A percentile compares a stretch with the other conserved stretches of the same genome.
Conservation (phyloP, 2,329 filamentous ascomycete species). For the Aspergillus intermedius region DNA sequence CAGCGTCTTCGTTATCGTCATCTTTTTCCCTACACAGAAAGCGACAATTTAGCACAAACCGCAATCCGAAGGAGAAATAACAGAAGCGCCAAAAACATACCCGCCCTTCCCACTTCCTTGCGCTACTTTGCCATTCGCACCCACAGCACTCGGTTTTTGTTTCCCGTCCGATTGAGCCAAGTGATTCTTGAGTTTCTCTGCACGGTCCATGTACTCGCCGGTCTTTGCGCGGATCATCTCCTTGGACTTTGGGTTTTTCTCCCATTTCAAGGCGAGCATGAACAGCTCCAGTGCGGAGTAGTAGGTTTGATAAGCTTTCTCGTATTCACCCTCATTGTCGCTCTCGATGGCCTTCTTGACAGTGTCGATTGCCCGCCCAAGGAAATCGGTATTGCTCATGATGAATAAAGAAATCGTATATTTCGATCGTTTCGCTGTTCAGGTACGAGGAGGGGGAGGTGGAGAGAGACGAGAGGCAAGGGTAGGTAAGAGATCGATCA, state of each 20-base stretch:
- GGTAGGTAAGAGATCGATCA: constrained; percentile 4
- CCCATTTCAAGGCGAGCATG: constrained; percentile 98
- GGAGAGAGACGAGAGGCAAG: constrained; percentile 13
- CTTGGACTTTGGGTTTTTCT: constrained; percentile 96
- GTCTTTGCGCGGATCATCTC: constrained; percentile 96
- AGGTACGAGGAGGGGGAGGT: constrained; percentile 1
- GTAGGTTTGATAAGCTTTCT: constrained; percentile 93
- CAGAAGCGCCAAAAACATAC: constrained; percentile 27
- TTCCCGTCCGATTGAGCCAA: constrained; percentile 57
- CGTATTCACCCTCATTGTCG: constrained; percentile 92
- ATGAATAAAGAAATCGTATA: constrained; percentile 23
- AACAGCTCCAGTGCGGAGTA: constrained; percentile 94
- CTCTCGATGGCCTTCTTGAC: constrained; percentile 97
- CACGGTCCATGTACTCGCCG: constrained; percentile 95
- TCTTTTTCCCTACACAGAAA: constrained; percentile 41
- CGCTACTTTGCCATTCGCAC: constrained; percentile 46
- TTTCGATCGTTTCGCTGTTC: constrained; percentile 6
- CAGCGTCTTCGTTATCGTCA: constrained; percentile 72
- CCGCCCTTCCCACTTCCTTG: constrained; percentile 51
- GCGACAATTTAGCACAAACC: constrained; percentile 2
- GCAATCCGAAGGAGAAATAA: constrained; percentile 1
- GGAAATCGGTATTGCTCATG: constrained; percentile 96
- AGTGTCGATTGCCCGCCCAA: constrained; percentile 90
- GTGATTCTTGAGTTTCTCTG: constrained; percentile 94
- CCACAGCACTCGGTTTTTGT: constrained; percentile 47